These are phyloP conservation scores for Asterella californica DNA, from an alignment of 225 moss, liverwort and hornwort genomes.

Conservation along the genomic window DNA sequence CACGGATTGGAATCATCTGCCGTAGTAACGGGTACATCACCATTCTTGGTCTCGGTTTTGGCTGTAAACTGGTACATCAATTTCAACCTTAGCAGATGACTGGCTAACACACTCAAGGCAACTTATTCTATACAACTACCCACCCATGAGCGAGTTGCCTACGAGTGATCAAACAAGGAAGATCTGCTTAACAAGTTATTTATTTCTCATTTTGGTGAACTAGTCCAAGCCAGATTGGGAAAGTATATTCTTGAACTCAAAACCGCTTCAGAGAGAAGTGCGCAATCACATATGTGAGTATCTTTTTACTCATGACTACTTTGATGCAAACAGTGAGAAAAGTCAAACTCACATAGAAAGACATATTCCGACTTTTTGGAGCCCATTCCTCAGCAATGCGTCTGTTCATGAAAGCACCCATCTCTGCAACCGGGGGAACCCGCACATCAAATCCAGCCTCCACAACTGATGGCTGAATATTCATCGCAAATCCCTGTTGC, in stretches of 20 bases:
- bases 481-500: slow-evolving; percentile 33
- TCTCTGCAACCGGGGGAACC: slow-evolving; percentile 27
- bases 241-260: too few species aligned
- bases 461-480: slow-evolving; percentile 32
- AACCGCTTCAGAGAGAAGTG: not conserved
- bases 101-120: too few species aligned
- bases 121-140: too few species aligned
- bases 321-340: too few species aligned
- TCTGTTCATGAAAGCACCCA: slow-evolving; percentile 22
- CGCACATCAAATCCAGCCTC: slow-evolving; percentile 41
- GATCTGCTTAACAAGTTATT: too few species aligned
- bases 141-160: too few species aligned
- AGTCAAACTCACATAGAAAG: slow-evolving; percentile 22
- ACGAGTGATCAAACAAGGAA: too few species aligned
- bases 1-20: slow-evolving; percentile 36
- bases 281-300: too few species aligned
- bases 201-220: too few species aligned
- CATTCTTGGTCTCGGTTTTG: slow-evolving; percentile 23
- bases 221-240: too few species aligned
- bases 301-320: too few species aligned
- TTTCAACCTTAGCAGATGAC: not conserved
- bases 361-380: slow-evolving; percentile 32
- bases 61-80: slow-evolving; percentile 17
- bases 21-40: slow-evolving; percentile 21
- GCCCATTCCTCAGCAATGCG: slow-evolving; percentile 40